A percentile compares a stretch with the other conserved stretches of the same genome.
These are phyloP conservation scores for Lipomyces starkeyi DNA, from an alignment of 805 yeast species.

Conservation along the genomic window DNA sequence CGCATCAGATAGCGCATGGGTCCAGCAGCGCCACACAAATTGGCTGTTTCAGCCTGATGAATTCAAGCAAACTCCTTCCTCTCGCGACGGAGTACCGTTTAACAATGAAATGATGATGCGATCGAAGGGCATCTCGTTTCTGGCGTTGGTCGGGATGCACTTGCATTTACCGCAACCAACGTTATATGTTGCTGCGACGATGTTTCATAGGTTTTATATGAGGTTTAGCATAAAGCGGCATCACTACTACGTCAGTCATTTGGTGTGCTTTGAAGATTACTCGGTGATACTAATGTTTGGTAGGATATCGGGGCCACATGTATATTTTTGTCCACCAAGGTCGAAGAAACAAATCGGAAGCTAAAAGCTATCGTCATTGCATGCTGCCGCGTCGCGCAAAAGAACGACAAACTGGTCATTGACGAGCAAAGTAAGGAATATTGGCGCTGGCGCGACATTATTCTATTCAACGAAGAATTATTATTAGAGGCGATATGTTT, in stretches of 20 bases:
- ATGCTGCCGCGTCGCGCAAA: slow-evolving; percentile 56
- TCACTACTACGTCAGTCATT: slow-evolving; percentile 49
- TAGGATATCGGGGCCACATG: slow-evolving; percentile 57
- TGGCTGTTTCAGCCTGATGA: slow-evolving; percentile 37
- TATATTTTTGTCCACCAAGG: slow-evolving; percentile 59
- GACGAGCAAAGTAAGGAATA: slow-evolving; percentile 56
- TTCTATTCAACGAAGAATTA: slow-evolving; percentile 54
- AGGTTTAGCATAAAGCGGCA: slow-evolving; percentile 50
- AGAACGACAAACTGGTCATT: slow-evolving; percentile 48
- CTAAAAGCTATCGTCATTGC: slow-evolving; percentile 57
- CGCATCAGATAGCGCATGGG: slow-evolving; percentile 3
- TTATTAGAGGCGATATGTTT: slow-evolving; percentile 55
- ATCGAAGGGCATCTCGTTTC: slow-evolving; percentile 56
- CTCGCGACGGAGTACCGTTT: slow-evolving; percentile 46
- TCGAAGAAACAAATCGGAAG: slow-evolving; percentile 58
- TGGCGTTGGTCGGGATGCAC: slow-evolving; percentile 53
- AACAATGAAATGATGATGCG: slow-evolving; percentile 53
- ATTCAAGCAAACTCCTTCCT: slow-evolving; percentile 46
- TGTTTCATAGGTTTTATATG: slow-evolving; percentile 60
- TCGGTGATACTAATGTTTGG: neutral
- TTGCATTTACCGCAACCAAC: slow-evolving; percentile 57
- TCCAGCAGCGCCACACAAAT: slow-evolving; percentile 22
- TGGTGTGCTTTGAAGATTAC: neutral
- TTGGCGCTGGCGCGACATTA: slow-evolving; percentile 58
- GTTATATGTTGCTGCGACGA: slow-evolving; percentile 55